Evolutionary conservation across 2,329 filamentous ascomycete genomes (phyloP).

Genomic region (Zymoseptoria brevis): DNA sequence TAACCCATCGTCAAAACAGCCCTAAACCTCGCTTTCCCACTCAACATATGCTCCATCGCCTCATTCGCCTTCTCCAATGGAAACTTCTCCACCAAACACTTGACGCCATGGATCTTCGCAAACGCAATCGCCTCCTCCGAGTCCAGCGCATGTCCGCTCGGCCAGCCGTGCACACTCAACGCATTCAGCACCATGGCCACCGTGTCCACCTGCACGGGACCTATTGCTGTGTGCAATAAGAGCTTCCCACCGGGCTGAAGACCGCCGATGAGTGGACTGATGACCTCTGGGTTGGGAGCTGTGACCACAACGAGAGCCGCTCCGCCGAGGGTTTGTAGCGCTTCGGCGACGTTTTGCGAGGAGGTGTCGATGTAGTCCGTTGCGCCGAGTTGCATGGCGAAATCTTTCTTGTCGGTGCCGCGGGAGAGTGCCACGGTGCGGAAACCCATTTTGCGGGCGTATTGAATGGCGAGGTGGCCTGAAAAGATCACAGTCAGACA

Average conservation of each 20-base stretch:
- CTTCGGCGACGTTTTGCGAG: slow-evolving; percentile 41
- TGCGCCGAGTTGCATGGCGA: slow-evolving; percentile 48
- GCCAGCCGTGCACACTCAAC: slow-evolving; percentile 45
- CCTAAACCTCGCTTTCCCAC: slow-evolving; percentile 45
- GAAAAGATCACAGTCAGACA: slow-evolving; percentile 26
- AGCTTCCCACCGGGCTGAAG: slow-evolving; percentile 51
- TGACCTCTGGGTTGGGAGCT: slow-evolving; percentile 51
- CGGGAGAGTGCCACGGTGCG: slow-evolving; percentile 46
- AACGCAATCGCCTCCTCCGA: slow-evolving; percentile 47
- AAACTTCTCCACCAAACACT: slow-evolving; percentile 49
- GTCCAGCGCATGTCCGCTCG: slow-evolving; percentile 45
- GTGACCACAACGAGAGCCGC: slow-evolving; percentile 56
- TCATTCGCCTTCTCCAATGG: slow-evolving; percentile 44
- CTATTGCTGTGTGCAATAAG: slow-evolving; percentile 48
- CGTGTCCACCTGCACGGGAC: slow-evolving; percentile 39
- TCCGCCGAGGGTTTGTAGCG: slow-evolving; percentile 52
- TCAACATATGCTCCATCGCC: slow-evolving; percentile 44
- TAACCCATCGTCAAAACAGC: slow-evolving; percentile 44
- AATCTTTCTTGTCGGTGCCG: slow-evolving; percentile 44
- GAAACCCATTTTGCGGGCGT: slow-evolving; percentile 45
- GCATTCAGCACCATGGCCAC: slow-evolving; percentile 41
- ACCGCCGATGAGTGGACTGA: slow-evolving; percentile 47
- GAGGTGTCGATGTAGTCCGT: slow-evolving; percentile 50
- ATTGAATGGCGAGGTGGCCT: slow-evolving; percentile 48
- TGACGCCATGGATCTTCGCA: slow-evolving; percentile 39